Evolutionary conservation across 1,284 basidiomycete species (phyloP), one percentile per base, ranked within the genome.

Genomic region (Cryptococcus depauperatus): DNA sequence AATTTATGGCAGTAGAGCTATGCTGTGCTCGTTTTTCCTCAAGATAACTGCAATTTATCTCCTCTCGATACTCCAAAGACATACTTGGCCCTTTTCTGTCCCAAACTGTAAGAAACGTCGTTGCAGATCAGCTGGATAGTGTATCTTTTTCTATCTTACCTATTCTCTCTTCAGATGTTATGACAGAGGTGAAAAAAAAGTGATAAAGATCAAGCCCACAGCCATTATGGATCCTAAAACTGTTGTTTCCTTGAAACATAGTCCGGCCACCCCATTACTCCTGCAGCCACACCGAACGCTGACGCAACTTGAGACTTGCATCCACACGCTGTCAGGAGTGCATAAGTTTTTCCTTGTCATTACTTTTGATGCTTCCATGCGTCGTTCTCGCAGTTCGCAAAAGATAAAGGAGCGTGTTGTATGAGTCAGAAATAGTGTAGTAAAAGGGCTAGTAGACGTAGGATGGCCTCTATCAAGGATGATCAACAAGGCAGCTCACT

Each of bases 21-120:
- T 62, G 82, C 83, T 10, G 85, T 55, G 75, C 53, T 10, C 51
- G 55, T 13, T 46, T 59, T 41, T 49, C 54, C 23, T 32, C 29
- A 10, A 10, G 10, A 11, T 29, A 29, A 30, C 29, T 30, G n/a
- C n/a, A 30, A 10, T n/a, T n/a, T 30, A 10, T 30, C 11, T 30
- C 29, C n/a, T 30, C 29, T 30, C n/a, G 29, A 10, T n/a, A 11
- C 11, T 30, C 41, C 33, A 72, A 73, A n/a, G 79, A 77, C 18
- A 63, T 89, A n/a, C n/a, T n/a, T 1, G 86, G 85, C 0, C 77
- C 79, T 1, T 79, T 86, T 61, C 91, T 85, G 78, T 76, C 87
- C 54, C 81, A 83, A 41, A 88, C 87, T 0, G 87, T 88, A 1
- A 76, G 88, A 8, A 75, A 75, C 0, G 83, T 89, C 51, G 73